phyloP scores from a whole-genome alignment of 2,329 filamentous ascomycete genomes.

The Huntiella abstrusa region DNA sequence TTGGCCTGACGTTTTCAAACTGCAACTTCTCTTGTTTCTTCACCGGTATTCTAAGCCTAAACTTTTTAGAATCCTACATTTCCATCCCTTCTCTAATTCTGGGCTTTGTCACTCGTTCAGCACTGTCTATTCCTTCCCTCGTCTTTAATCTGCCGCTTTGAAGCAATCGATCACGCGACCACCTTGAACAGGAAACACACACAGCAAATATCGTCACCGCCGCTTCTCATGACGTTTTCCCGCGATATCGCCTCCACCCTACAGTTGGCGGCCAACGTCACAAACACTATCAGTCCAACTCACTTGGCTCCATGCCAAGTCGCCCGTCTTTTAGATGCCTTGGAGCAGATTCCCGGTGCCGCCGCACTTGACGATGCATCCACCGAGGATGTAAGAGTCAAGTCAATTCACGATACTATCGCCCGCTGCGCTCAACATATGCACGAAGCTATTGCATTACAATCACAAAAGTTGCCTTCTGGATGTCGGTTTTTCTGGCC shows the following conservation, averaged over 20 bases:
- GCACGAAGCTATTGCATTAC: neutral
- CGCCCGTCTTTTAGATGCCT: conserved; percentile 4
- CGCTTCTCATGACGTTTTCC: conserved; percentile 6
- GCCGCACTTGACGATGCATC: conserved; percentile 4
- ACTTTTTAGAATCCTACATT: no score
- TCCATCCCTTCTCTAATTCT: no score
- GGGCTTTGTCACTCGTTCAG: no score
- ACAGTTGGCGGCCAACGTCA: conserved; percentile 7
- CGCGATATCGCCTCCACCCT: conserved; percentile 6
- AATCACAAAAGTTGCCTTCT: conserved; percentile 3
- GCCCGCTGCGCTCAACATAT: conserved; percentile 5
- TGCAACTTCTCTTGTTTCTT: no score
- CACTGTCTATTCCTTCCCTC: no score
- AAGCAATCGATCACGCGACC: conserved; percentile 4
- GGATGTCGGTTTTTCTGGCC: conserved; percentile 10
- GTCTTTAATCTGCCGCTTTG: no score
- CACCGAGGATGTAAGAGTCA: conserved; percentile 1
- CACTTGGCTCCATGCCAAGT: conserved; percentile 8
- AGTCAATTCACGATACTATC: conserved; percentile 3
- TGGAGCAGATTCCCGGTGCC: conserved; percentile 6
- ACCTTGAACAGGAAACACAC: neutral
- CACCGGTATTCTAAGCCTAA: no score
- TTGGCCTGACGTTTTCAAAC: no score
- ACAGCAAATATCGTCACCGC: neutral
- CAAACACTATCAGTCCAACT: conserved; percentile 7